These are phyloP conservation scores for Fusarium dlaminii DNA, from an alignment of 2,329 filamentous ascomycete genomes.

Conservation along the genomic window DNA sequence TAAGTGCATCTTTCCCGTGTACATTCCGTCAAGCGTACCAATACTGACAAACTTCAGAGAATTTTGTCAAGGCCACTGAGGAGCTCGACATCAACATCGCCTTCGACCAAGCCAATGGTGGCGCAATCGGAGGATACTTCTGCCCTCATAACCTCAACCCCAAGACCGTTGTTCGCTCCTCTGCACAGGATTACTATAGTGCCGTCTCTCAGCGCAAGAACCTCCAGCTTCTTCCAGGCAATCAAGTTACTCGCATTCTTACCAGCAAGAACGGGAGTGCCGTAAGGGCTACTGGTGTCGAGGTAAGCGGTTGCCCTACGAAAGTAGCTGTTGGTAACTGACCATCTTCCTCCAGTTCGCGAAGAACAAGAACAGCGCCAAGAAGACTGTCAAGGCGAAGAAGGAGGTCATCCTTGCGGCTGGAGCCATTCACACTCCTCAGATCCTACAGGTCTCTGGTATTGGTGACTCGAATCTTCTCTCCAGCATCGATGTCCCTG, in stretches of 20 bases:
- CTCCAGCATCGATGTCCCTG: slow-evolving; percentile 49
- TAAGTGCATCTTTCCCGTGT: neutral
- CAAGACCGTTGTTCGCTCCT: slow-evolving; percentile 20
- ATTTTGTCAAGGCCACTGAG: slow-evolving; percentile 8
- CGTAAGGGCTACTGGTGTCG: slow-evolving; percentile 24
- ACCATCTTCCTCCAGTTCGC: neutral
- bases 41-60: slow-evolving; percentile 9
- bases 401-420: slow-evolving; percentile 56
- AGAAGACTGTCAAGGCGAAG: slow-evolving; percentile 10
- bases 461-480: slow-evolving; percentile 54
- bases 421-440: slow-evolving; percentile 53
- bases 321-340: accelerated
- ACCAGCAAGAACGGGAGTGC: slow-evolving; percentile 13
- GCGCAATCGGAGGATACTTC: slow-evolving; percentile 32
- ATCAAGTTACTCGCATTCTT: slow-evolving; percentile 32
- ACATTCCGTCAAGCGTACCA: accelerated
- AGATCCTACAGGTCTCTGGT: slow-evolving; percentile 61
- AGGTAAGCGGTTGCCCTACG: neutral
- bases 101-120: slow-evolving; percentile 31
- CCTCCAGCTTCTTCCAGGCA: slow-evolving; percentile 16
- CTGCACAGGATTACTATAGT: slow-evolving; percentile 33
- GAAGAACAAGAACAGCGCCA: neutral
- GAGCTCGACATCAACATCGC: slow-evolving; percentile 25
- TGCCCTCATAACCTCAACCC: slow-evolving; percentile 32
- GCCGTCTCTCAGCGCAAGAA: slow-evolving; percentile 18